These are phyloP conservation scores for Cyberlindnera mycetangii DNA, from an alignment of 805 yeast species.

Conservation along the genomic window DNA sequence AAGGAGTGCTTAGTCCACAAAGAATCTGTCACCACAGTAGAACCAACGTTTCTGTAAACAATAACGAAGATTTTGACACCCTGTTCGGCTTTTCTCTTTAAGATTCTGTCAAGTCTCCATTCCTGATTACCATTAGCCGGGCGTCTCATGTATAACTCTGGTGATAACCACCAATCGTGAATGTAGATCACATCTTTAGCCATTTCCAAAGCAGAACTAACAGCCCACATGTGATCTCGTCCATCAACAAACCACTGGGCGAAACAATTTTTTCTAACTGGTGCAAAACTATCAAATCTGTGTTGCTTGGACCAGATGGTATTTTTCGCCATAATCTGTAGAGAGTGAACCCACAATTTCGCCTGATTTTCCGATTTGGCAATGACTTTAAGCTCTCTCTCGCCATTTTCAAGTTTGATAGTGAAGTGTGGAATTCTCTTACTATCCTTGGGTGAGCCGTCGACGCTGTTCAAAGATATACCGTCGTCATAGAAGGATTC, in stretches of 20 bases:
- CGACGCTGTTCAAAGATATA: constrained; percentile 26
- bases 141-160: constrained; percentile 87
- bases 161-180: constrained; percentile 98
- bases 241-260: constrained; percentile 98
- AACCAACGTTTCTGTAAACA: constrained; percentile 90
- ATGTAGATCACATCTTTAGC: constrained; percentile 91
- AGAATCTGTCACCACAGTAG: constrained; percentile 91
- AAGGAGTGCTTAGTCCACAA: constrained; percentile 92
- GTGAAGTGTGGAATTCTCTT: constrained; percentile 45
- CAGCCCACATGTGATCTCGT: constrained; percentile 95
- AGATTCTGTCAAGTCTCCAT: constrained; percentile 84
- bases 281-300: constrained; percentile 90
- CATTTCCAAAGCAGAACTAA: constrained; percentile 86
- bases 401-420: constrained; percentile 65
- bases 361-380: constrained; percentile 65
- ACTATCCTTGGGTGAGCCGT: constrained; percentile 27
- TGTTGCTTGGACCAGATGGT: constrained; percentile 72
- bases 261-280: constrained; percentile 76
- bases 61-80: constrained; percentile 94
- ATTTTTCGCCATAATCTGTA: constrained; percentile 61
- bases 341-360: constrained; percentile 71
- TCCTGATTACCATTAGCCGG: constrained; percentile 95
- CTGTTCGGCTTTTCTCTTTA: constrained; percentile 86
- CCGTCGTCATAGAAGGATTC: constrained; percentile 32
- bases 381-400: constrained; percentile 70